Evolutionary conservation across 768 basidiomycete species (phyloP), one percentile per base, ranked within the genome.

Genomic region (Rubroboletus pulcherrimus): DNA sequence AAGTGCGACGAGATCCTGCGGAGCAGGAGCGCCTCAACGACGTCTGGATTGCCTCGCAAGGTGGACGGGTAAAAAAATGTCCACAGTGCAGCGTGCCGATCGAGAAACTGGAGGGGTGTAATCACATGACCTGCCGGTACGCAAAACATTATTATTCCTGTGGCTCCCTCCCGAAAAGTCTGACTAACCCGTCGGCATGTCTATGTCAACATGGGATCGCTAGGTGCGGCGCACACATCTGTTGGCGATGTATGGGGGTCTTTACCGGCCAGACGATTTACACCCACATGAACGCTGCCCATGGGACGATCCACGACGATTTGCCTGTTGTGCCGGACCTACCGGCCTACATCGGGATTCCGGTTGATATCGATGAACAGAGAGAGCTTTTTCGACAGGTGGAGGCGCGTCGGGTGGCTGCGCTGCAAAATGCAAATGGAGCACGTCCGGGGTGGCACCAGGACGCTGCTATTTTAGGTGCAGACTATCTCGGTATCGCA

Each of bases 171-270:
- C 2, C 12, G 15, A 26, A 21, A 5, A 0, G 12, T 24, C 8
- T 15, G 7, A 33, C 31, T 14, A 0, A 45, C n/a, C 5, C 14
- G 11, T 39, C 1, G 0, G 4, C 10, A 14, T 17, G 17, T 19
- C 29, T 7, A 14, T 17, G 17, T 26, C 29, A 10, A 37, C 17
- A 1, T n/a, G 2, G 24, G 24, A 24, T 33, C 17, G 9, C 21
- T 34, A 85, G 79, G 46, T 92, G 90, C 66, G 77, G 81, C 46
- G 86, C 85, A 1, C 90, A 92, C 66, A 84, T 86, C 2, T 92
- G 90, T 59, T 92, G 90, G 91, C 67, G 68, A 8, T 86, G 85
- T 54, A 66, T 81, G 71, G 67, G 67, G 8, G 47, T 71, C 5
- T 84, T 84, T 45, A 55, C 54, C 0, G 19, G 4, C 0, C 54